phyloP scores from a whole-genome alignment of 441 rosid genomes.

The Mallotus japonicus region DNA sequence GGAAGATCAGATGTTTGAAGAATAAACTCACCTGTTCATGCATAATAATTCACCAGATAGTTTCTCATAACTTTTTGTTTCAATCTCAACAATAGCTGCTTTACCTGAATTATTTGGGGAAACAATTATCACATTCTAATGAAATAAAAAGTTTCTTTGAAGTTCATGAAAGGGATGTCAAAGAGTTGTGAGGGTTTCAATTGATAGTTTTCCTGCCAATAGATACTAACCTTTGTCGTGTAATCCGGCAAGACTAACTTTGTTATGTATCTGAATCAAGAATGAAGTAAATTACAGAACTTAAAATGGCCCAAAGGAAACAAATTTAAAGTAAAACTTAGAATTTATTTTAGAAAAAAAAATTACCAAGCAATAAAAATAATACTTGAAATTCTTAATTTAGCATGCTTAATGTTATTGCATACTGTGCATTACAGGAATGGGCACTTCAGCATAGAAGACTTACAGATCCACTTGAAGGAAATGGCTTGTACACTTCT shows the following conservation, averaged over 20 bases:
- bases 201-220: slow-evolving; percentile 12
- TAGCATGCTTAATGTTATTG: not conserved
- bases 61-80: slow-evolving; percentile 70
- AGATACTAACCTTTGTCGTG: slow-evolving; percentile 83
- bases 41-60: slow-evolving; percentile 70
- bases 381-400: not conserved
- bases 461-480: slow-evolving; percentile 72
- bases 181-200: not conserved
- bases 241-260: slow-evolving; percentile 69
- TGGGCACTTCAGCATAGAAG: slow-evolving; percentile 7
- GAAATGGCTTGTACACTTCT: slow-evolving; percentile 71
- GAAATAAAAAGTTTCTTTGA: not conserved
- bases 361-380: not conserved
- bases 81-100: slow-evolving; percentile 82
- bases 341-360: not conserved
- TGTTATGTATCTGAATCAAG: slow-evolving; percentile 62
- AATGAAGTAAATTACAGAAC: slow-evolving; percentile 19
- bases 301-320: not conserved
- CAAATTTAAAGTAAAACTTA: not conserved
- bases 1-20: slow-evolving; percentile 9
- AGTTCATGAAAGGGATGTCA: not conserved
- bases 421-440: not conserved
- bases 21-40: slow-evolving; percentile 64
- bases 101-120: slow-evolving; percentile 53
- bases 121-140: not conserved